These are phyloP conservation scores for Aspergillus ustus DNA, from an alignment of 2,329 filamentous ascomycete species.

Conservation along the genomic window DNA sequence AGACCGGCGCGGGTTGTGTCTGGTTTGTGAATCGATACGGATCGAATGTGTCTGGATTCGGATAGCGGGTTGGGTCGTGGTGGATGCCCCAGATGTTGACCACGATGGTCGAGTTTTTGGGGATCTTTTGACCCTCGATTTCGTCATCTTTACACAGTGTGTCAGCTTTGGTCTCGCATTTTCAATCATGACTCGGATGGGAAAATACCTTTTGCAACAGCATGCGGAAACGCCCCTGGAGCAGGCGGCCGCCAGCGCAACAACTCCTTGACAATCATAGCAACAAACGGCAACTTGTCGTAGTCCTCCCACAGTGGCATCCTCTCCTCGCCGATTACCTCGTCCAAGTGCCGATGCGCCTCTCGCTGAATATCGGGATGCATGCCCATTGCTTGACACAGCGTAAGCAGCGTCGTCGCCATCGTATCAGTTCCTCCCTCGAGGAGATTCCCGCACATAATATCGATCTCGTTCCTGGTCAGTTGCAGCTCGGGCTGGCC, in stretches of 20 bases:
- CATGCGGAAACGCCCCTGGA: constrained; percentile 23
- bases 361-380: constrained; percentile 30
- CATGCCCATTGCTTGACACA: constrained; percentile 22
- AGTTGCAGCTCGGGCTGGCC: constrained; percentile 35
- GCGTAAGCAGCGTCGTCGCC: constrained; percentile 42
- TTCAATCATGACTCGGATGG: not conserved
- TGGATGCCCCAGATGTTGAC: constrained; percentile 53
- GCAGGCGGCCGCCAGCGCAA: constrained; percentile 57
- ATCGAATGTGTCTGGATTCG: constrained; percentile 38
- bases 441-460: constrained; percentile 32
- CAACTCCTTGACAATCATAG: constrained; percentile 60
- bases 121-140: constrained; percentile 52
- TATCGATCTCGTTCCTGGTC: constrained; percentile 48
- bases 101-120: constrained; percentile 51
- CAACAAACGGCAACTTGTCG: constrained; percentile 43
- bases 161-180: not conserved
- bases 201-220: constrained; percentile 30
- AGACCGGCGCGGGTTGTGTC: constrained; percentile 36
- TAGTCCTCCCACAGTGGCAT: constrained; percentile 51
- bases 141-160: constrained; percentile 40
- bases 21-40: constrained; percentile 34
- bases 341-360: constrained; percentile 55
- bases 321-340: constrained; percentile 52
- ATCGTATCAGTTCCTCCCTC: constrained; percentile 49
- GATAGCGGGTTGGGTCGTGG: constrained; percentile 50